phyloP scores from a whole-genome alignment of 768 basidiomycete genomes.

The Hericium alpestre region DNA sequence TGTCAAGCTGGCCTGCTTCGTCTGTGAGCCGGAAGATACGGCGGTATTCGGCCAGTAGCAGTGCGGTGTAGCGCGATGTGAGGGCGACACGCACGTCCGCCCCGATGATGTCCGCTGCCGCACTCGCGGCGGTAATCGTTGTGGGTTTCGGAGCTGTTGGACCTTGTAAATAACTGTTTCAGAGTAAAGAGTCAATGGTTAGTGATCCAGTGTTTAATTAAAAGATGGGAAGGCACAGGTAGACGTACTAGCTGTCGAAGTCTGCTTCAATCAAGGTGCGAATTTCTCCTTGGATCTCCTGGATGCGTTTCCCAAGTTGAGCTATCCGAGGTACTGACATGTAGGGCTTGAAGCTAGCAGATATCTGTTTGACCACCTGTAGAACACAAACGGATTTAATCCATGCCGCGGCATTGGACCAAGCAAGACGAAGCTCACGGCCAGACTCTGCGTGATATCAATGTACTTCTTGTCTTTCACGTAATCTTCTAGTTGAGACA shows the following conservation, averaged over 20 bases:
- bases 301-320: slow-evolving; percentile 68
- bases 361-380: slow-evolving; percentile 83
- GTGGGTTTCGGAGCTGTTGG: slow-evolving; percentile 38
- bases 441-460: slow-evolving; percentile 76
- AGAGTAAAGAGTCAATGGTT: background rate
- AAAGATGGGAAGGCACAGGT: background rate
- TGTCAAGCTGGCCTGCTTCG: slow-evolving; percentile 95
- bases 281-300: slow-evolving; percentile 76
- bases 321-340: slow-evolving; percentile 66
- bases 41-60: slow-evolving; percentile 91
- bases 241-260: slow-evolving; percentile 81
- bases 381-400: background rate
- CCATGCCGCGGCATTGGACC: background rate
- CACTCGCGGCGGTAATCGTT: slow-evolving; percentile 71
- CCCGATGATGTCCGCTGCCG: slow-evolving; percentile 84
- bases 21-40: slow-evolving; percentile 89
- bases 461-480: slow-evolving; percentile 69
- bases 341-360: slow-evolving; percentile 69
- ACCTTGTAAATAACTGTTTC: slow-evolving; percentile 68
- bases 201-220: background rate
- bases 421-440: slow-evolving; percentile 33
- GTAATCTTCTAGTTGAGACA: slow-evolving; percentile 71
- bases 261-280: slow-evolving; percentile 75
- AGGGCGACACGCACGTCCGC: slow-evolving; percentile 71
- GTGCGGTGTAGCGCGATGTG: slow-evolving; percentile 78